These are phyloP conservation scores for Peronosclerospora sorghi DNA, from an alignment of 352 stramenopile genomes.

Conservation along the genomic window DNA sequence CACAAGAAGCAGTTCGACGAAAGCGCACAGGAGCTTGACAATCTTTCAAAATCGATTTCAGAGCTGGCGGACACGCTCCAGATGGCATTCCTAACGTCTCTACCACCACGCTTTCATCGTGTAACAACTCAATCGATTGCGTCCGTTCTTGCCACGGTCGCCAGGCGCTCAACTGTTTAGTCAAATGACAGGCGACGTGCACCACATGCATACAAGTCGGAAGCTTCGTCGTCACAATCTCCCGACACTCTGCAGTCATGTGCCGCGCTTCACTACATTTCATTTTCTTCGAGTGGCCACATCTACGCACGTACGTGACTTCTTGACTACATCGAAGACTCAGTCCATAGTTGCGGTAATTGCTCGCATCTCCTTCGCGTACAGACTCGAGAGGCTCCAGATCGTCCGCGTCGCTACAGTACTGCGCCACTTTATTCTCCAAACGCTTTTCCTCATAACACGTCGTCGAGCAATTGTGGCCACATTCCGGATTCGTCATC, in stretches of 20 bases:
- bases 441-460: slow-evolving; percentile 31
- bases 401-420: background rate
- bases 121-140: slow-evolving; percentile 15
- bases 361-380: slow-evolving; percentile 15
- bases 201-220: slow-evolving; percentile 40
- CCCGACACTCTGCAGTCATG: slow-evolving; percentile 18
- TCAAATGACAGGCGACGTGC: slow-evolving; percentile 29
- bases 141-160: slow-evolving; percentile 28
- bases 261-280: slow-evolving; percentile 39
- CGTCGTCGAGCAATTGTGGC: slow-evolving; percentile 40
- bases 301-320: slow-evolving; percentile 27
- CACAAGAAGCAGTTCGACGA: slow-evolving; percentile 28
- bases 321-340: slow-evolving; percentile 26
- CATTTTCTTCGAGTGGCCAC: slow-evolving; percentile 32
- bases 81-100: slow-evolving; percentile 25
- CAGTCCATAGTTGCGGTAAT: slow-evolving; percentile 34
- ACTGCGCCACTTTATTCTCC: slow-evolving; percentile 5
- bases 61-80: slow-evolving; percentile 6
- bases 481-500: slow-evolving; percentile 57
- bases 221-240: slow-evolving; percentile 17
- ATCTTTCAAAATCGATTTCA: slow-evolving; percentile 22
- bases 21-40: slow-evolving; percentile 32
- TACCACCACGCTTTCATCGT: slow-evolving; percentile 24
- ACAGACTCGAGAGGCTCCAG: slow-evolving; percentile 26
- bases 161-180: slow-evolving; percentile 22